A percentile compares a stretch with the other conserved stretches of the same genome.
phyloP scores from a whole-genome alignment of 164 flowering plant genomes.

The Magnolia officinalis region DNA sequence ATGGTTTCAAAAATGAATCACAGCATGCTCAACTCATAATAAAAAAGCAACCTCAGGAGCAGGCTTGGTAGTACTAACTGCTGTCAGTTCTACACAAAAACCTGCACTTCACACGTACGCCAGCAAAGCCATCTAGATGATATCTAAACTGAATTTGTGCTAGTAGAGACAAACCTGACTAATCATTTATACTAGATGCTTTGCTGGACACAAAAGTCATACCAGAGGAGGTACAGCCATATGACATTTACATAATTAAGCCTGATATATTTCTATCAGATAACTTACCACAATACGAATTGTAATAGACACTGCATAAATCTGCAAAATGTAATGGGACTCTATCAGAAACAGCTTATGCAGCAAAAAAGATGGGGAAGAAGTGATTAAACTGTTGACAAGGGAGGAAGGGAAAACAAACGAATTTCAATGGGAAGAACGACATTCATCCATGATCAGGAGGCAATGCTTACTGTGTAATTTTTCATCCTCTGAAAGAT shows the following conservation, averaged over 20 bases:
- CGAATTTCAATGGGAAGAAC: background rate
- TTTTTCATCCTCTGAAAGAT: slow-evolving; percentile 94
- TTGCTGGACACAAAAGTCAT: background rate
- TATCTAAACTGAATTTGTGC: background rate
- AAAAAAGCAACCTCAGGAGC: background rate
- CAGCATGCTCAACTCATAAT: background rate
- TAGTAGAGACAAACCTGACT: background rate
- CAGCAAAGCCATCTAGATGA: background rate
- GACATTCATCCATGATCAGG: background rate
- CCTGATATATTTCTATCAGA: slow-evolving; percentile 20
- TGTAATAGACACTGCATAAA: slow-evolving; percentile 94
- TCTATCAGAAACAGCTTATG: slow-evolving; percentile 2
- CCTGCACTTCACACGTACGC: background rate
- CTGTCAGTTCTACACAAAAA: background rate
- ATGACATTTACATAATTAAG: background rate
- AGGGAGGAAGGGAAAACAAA: background rate
- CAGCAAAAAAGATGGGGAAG: background rate
- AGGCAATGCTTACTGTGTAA: slow-evolving; percentile 52
- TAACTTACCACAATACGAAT: slow-evolving; percentile 65
- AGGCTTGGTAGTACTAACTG: background rate
- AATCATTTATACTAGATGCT: background rate
- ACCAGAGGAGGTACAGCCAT: background rate
- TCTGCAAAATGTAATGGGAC: slow-evolving; percentile 1
- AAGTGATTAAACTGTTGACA: background rate
- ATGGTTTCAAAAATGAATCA: background rate